Evolutionary conservation across 805 yeast species (phyloP), one percentile per base, ranked within the genome.

Genomic region (Hemisphaericaspora nanyangensis): DNA sequence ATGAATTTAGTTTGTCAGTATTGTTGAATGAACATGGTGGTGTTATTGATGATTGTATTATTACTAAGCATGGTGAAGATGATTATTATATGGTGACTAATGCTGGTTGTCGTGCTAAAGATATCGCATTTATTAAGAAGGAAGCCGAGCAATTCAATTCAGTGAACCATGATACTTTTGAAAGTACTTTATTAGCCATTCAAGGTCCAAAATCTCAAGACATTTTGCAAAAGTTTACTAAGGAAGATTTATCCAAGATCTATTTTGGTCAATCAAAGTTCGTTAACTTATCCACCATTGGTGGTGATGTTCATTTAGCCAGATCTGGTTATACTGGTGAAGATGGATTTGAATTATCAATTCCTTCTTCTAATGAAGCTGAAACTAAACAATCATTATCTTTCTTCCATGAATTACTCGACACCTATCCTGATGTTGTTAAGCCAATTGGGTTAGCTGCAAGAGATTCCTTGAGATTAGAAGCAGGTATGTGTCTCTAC

Each of bases 271-370:
- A 78, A 51, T 74, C 83, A 10, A 67, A 65, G 29, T 77, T 70
- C 51, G 62, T 76, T 38, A 61, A 61, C 22, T 56, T 74, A 24
- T 41, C 44, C 7, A n/a, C 44, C 6, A 56, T 73, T 16, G 56
- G 60, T 44, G 60, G 65, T 20, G 66, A 70, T 36, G 70, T 84
- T 37, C 95, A 89, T 56, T 74, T 89, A n/a, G 85, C 96, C 3
- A 81, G 99, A 62, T 86, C 95, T 17, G 99, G 99, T 2, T 93
- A 93, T 69, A 93, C 99, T 6, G 99, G 99, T 15, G 99, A 93
- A 64, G 99, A 93, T 60, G 99, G 99, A 1, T 91, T 93, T 61
- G 99, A 93, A 61, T 76, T 91, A 42, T 81, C 95, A 7, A 81
- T 90, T 44, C 83, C 87, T 6, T 65, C 72, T 2, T 34, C 56